phyloP scores from a whole-genome alignment of 2,329 filamentous ascomycete genomes.

The Apiospora kogelbergensis region DNA sequence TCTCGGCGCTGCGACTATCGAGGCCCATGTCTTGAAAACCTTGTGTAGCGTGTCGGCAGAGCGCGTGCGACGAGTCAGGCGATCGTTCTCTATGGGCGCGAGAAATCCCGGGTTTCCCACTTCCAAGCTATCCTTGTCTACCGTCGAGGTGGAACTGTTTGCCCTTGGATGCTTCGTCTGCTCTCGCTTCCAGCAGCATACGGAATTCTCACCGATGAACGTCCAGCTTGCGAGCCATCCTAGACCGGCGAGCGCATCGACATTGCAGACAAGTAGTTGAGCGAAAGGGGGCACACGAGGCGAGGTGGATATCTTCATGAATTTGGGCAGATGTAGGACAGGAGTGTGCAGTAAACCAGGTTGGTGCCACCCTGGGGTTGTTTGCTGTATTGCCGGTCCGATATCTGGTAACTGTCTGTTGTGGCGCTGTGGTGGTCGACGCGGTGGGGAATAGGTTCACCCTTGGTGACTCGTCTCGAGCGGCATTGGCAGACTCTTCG shows the following conservation, averaged over 20 bases:
- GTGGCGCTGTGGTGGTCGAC: neutral
- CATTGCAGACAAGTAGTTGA: neutral
- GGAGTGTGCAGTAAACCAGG: neutral
- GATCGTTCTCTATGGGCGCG: neutral
- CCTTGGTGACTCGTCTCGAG: neutral
- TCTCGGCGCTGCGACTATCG: neutral
- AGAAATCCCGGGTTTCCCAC: neutral
- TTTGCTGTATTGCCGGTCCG: neutral
- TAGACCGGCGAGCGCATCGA: neutral
- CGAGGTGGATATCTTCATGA: neutral
- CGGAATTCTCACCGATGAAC: neutral
- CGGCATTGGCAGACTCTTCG: neutral
- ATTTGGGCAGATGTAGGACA: neutral
- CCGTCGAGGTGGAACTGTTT: neutral
- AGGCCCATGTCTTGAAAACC: neutral
- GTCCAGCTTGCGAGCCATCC: neutral
- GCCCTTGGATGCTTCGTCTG: neutral
- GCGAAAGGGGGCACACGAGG: neutral
- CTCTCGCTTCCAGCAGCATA: neutral
- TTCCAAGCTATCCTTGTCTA: neutral
- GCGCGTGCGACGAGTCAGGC: neutral
- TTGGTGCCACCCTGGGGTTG: neutral
- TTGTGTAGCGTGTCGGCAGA: neutral
- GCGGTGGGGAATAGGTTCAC: neutral
- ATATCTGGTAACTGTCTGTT: neutral